phyloP scores from a whole-genome alignment of 305 asterid species.

The Rubia tinctorum region DNA sequence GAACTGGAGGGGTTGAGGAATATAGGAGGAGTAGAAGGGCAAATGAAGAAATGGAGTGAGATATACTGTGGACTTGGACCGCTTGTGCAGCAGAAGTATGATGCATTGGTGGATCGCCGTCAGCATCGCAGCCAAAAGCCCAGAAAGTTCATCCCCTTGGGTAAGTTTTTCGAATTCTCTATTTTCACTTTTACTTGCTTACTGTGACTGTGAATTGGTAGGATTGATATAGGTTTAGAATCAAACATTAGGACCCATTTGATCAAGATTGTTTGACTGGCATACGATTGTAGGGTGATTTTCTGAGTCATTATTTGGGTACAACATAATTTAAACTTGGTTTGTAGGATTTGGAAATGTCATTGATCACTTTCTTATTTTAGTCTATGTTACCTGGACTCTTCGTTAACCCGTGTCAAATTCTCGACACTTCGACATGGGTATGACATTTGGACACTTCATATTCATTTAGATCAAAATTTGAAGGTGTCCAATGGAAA shows the following conservation, averaged over 20 bases:
- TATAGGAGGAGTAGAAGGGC: constrained; percentile 48
- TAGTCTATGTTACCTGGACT: neutral
- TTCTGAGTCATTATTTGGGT: neutral
- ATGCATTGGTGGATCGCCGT: constrained; percentile 41
- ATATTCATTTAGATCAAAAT: too few species aligned
- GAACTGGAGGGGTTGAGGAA: constrained; percentile 70
- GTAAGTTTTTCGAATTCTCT: constrained; percentile 8
- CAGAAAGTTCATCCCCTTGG: constrained; percentile 5
- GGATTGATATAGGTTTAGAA: neutral
- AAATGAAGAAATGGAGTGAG: constrained; percentile 71
- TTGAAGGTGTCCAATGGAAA: constrained; percentile 40
- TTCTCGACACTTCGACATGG: too few species aligned
- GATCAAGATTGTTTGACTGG: neutral
- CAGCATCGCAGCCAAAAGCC: constrained; percentile 15
- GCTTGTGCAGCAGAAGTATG: constrained; percentile 47
- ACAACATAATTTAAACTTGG: neutral
- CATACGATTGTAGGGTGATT: neutral
- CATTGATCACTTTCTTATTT: neutral
- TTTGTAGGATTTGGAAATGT: neutral
- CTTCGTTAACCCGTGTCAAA: constrained; percentile 19
- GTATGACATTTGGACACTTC: too few species aligned
- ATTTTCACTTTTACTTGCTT: neutral
- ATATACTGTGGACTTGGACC: constrained; percentile 59
- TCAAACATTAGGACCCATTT: neutral
- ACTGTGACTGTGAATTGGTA: neutral